Evolutionary conservation across 768 basidiomycete species (phyloP).

Genomic region (Lentinus brumalis): DNA sequence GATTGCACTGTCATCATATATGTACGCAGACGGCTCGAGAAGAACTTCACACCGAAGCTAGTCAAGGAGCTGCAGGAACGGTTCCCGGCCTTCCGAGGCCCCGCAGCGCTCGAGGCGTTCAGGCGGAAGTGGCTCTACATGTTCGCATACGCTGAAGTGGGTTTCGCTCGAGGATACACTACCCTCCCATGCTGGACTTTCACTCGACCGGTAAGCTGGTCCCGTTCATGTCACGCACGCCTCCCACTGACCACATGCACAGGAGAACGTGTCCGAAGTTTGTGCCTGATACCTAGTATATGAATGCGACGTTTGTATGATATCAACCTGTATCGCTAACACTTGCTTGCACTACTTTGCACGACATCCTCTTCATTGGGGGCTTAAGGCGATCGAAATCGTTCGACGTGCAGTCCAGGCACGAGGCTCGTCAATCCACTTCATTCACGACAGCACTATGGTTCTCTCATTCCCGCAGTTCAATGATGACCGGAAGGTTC

Average conservation of each 20-base stretch:
- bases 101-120: constrained; percentile 62
- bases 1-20: constrained; percentile 37
- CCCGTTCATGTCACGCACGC: not conserved
- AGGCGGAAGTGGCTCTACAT: constrained; percentile 80
- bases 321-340: too few relatives aligned
- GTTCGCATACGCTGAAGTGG: constrained; percentile 74
- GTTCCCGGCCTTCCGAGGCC: constrained; percentile 55
- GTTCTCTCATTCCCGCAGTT: not conserved
- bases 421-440: too few relatives aligned
- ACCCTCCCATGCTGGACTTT: constrained; percentile 79
- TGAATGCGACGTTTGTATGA: too few relatives aligned
- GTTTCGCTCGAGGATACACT: constrained; percentile 78
- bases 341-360: too few relatives aligned
- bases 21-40: constrained; percentile 21
- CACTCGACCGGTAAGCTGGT: constrained; percentile 50
- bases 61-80: constrained; percentile 45
- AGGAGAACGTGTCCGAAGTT: not conserved
- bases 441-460: too few relatives aligned
- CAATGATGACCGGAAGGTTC: constrained; percentile 21
- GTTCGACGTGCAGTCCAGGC: too few relatives aligned
- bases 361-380: too few relatives aligned
- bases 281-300: not conserved
- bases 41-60: constrained; percentile 56
- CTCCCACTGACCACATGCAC: not conserved
- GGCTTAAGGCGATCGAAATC: too few relatives aligned